These are phyloP conservation scores for Artemisia argyi DNA, from an alignment of 129 eudicot genomes.

Conservation along the genomic window DNA sequence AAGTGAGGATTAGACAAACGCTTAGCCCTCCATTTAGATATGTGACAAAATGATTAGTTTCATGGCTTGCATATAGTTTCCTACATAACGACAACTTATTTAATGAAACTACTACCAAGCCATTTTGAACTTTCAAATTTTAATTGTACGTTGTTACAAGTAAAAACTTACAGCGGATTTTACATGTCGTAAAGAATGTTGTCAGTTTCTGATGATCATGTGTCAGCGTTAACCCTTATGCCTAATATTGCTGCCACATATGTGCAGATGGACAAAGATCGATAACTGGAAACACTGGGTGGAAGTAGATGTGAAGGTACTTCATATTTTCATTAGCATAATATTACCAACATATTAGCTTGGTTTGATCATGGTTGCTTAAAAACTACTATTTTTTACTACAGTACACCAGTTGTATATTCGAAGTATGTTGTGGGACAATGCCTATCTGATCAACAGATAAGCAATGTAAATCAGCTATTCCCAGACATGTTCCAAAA, in stretches of 20 bases:
- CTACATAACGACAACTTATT: background rate
- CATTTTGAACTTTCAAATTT: background rate
- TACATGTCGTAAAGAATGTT: background rate
- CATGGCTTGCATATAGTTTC: constrained; percentile 6
- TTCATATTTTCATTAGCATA: too few relatives aligned
- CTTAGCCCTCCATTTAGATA: background rate
- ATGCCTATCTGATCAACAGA: too few relatives aligned
- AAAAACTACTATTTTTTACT: too few relatives aligned
- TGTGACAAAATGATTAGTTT: background rate
- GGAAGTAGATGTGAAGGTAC: constrained; percentile 15
- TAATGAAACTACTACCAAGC: background rate
- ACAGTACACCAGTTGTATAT: too few relatives aligned
- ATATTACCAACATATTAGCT: too few relatives aligned
- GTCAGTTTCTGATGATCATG: background rate
- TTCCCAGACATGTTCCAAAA: too few relatives aligned
- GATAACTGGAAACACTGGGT: constrained; percentile 44
- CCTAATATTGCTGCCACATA: background rate
- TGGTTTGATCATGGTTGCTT: too few relatives aligned
- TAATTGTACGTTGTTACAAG: background rate
- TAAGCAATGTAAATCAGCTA: too few relatives aligned
- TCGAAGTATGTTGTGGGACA: too few relatives aligned
- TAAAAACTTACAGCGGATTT: background rate
- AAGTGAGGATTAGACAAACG: too few relatives aligned
- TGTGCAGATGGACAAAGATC: background rate
- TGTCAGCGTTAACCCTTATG: background rate